phyloP scores from a whole-genome alignment of 148 eudicot species.

The Euryodendron excelsum region DNA sequence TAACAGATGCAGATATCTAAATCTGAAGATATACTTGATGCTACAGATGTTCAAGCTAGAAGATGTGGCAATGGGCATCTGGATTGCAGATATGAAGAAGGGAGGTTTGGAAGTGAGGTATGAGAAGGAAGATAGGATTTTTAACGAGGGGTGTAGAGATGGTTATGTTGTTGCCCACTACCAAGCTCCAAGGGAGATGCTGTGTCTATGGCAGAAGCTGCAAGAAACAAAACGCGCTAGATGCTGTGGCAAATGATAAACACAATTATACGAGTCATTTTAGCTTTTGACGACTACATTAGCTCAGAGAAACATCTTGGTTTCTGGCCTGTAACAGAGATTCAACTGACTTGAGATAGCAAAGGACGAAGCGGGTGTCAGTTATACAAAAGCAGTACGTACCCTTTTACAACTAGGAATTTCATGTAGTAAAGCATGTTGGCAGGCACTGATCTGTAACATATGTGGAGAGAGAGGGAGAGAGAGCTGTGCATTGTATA shows the following conservation, averaged over 20 bases:
- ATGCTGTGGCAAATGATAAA: constrained; percentile 61
- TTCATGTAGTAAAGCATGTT: not conserved
- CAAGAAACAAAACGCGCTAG: constrained; percentile 61
- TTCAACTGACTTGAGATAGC: not conserved
- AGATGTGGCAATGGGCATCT: constrained; percentile 98
- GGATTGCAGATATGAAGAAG: constrained; percentile 80
- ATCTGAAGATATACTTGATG: too few species aligned
- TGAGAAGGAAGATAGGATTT: constrained; percentile 68
- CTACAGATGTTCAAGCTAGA: constrained; percentile 91
- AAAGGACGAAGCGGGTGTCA: not conserved
- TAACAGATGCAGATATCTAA: too few species aligned
- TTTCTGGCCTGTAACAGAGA: not conserved
- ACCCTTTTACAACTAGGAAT: not conserved
- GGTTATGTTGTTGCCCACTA: constrained; percentile 89
- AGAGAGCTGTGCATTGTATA: constrained; percentile 10
- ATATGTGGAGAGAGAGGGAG: constrained; percentile 9
- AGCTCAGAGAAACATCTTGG: not conserved
- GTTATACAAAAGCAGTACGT: not conserved
- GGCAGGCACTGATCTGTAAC: constrained; percentile 10
- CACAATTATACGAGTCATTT: not conserved
- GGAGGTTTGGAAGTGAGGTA: constrained; percentile 67
- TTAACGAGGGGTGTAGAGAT: constrained; percentile 68
- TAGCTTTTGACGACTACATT: not conserved
- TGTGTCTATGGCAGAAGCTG: constrained; percentile 96
- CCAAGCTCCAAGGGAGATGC: constrained; percentile 88